Percentiles rank a stretch among this genome's conserved stretches.
Evolutionary conservation across 805 yeast species (phyloP).

Genomic region (Yarrowia sp.): DNA sequence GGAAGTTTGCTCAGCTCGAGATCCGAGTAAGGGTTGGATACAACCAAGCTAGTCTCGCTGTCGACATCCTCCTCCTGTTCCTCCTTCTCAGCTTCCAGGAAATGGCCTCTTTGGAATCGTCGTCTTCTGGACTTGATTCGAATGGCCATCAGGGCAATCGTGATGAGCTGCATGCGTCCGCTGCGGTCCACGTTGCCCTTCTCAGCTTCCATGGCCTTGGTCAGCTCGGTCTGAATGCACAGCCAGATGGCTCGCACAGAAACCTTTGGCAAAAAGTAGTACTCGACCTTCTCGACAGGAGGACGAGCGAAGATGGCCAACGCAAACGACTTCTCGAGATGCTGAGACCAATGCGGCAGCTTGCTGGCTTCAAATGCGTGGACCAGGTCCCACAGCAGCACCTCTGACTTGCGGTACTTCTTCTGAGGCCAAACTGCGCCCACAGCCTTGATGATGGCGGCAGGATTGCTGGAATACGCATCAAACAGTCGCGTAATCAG

Average conservation of each 20-base stretch:
- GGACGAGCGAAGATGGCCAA: neutral
- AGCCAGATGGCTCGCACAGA: constrained; percentile 22
- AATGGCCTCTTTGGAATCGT: constrained; percentile 7
- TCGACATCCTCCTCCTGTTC: neutral
- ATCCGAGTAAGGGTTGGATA: neutral
- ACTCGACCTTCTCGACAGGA: constrained; percentile 19
- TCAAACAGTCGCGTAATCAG: neutral
- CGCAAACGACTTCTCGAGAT: constrained; percentile 1
- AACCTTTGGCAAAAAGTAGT: constrained; percentile 3
- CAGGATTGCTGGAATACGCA: neutral
- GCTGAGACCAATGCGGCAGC: constrained; percentile 13
- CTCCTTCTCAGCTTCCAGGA: neutral
- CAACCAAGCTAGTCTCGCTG: neutral
- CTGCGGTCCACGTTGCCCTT: neutral
- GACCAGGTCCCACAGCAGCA: neutral
- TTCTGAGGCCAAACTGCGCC: neutral
- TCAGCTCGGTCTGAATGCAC: constrained; percentile 21
- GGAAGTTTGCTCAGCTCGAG: neutral
- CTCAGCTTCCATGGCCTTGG: neutral
- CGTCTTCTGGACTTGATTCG: constrained; percentile 2
- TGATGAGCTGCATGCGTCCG: neutral
- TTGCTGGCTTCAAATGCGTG: constrained; percentile 15
- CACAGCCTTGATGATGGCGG: neutral
- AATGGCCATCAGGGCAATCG: constrained; percentile 1
- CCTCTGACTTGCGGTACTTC: neutral